Base-by-base conservation (phyloP, 371 early-diverging fungal species). In the Mucor piriformis region DNA sequence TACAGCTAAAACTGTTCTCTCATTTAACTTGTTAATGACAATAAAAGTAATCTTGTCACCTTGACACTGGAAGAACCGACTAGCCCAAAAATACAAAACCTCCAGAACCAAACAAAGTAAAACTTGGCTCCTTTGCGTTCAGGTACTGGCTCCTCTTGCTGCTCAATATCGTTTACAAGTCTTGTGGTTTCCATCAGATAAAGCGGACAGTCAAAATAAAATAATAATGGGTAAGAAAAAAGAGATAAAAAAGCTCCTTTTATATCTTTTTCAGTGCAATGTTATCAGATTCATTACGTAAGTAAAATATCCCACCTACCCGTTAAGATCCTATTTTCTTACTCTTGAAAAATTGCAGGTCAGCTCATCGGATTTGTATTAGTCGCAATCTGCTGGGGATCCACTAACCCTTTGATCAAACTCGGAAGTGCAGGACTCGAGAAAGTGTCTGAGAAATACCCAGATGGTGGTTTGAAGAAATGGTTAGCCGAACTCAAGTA, bases 361-460 rank as follows among this genome's bases (percentile, higher is more conserved):
- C 66, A 70, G 50, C 35, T 67, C 1, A 27, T 56, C 37, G 72
- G 70, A 27, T 72, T 75, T 53, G 43, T 72, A 16, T 49, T 72
- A 72, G 94, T 94, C 15, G 93, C 95, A 1, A 66, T 93, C 8
- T 95, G 93, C 67, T 97, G 97, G 97, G 97, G 97, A 7, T 86
- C 90, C 44, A 96, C 97, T 8, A 97, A 97, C 66, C 96, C 96
- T 1, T 90, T 97, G 59, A 94, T 97, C 70, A 95, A 95, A 73
- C 77, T 76, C 12, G 97, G 95, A 8, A 89, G 88, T 57, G 65
- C 69, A 46, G 97, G 95, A 1, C 69, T 97, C 20, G 93, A 93
- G 34, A 54, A 66, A 11, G 82, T 95, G 32, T 75, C 77, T 12
- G 50, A 53, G 6, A 54, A 66, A 48, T 72, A 81, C 33, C 76